Conservation (phyloP, 2,329 filamentous ascomycete species). For the Talaromyces sp. region DNA sequence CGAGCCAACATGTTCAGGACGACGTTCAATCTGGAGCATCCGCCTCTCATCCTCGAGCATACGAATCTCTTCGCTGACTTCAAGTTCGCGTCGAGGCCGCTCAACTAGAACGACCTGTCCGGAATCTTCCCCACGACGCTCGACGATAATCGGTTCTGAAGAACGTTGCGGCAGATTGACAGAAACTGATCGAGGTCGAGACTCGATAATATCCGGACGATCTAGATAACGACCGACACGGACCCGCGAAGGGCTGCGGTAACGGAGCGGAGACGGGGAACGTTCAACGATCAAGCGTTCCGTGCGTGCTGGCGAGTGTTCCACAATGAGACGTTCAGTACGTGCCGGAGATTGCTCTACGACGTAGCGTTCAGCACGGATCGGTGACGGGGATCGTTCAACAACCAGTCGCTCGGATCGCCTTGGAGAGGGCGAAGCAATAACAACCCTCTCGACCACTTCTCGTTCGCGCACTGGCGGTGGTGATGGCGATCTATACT, state of each 20-base stretch:
- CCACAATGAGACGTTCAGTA: constrained; percentile 30
- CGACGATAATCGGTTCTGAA: constrained; percentile 39
- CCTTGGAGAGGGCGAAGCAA: constrained; percentile 20
- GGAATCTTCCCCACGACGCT: constrained; percentile 33
- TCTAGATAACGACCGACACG: constrained; percentile 30
- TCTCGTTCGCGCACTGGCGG: constrained; percentile 20
- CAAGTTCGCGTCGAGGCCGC: constrained; percentile 54
- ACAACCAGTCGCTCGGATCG: constrained; percentile 31
- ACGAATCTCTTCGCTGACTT: constrained; percentile 71
- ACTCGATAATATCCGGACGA: constrained; percentile 28
- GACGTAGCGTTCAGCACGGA: background rate
- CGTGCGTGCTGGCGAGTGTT: constrained; percentile 27
- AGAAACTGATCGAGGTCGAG: constrained; percentile 38
- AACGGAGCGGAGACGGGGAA: constrained; percentile 28
- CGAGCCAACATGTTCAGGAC: constrained; percentile 27
- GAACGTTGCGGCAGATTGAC: constrained; percentile 35
- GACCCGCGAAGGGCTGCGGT: constrained; percentile 28
- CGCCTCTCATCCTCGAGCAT: constrained; percentile 66
- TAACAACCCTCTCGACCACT: constrained; percentile 21
- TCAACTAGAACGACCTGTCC: constrained; percentile 53
- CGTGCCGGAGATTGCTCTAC: constrained; percentile 21
- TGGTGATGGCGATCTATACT: constrained; percentile 21
- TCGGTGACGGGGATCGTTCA: constrained; percentile 28
- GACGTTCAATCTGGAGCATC: constrained; percentile 57
- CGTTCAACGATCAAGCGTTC: constrained; percentile 32